Base-by-base conservation (phyloP, 2,329 filamentous ascomycete species). In the Sclerotinia spermophila region DNA sequence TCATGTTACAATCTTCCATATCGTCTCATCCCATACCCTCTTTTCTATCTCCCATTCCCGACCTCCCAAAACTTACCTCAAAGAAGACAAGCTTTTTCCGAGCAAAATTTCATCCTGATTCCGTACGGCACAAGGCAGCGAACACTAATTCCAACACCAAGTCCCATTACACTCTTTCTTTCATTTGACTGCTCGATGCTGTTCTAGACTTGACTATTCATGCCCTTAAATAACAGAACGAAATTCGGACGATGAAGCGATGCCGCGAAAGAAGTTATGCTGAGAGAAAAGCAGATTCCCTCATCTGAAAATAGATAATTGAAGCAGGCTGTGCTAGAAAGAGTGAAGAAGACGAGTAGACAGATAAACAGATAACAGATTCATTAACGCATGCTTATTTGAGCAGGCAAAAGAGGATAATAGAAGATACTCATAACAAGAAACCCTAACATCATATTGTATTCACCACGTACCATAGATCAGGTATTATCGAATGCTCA, bases 131-230 rank as follows among this genome's bases (percentile, higher is more conserved):
- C 3, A 48, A 48, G 3, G 3, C 24, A 48, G 45, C 4, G 1
- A n/a, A n/a, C 5, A 48, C 10, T 0, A 48, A n/a, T 11, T 5
- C 10, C 45, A 48, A n/a, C 24, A 48, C 44, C 19, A 42, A 6
- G 15, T 42, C 40, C 40, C 40, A 42, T 5, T 1, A 42, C 1
- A 3, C 40, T 5, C 0, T 44, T 0, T 21, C 1, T 7, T 21
- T 44, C 1, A 0, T 0, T 0, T 5, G 7, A 0, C 1, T 0
- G 21, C 44, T 10, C 44, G 6, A 45, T 45, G 11, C 44, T n/a
- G 24, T n/a, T n/a, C 45, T n/a, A 48, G 24, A n/a, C 5, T n/a
- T 11, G 11, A 48, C 10, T 45, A 24, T 24, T 21, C 7, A 45
- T 11, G 21, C 19, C 45, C 13, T 13, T 48, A 13, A 48, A 48